Conservation (phyloP, 768 basidiomycete species). For the Phanerochaete sordida region DNA sequence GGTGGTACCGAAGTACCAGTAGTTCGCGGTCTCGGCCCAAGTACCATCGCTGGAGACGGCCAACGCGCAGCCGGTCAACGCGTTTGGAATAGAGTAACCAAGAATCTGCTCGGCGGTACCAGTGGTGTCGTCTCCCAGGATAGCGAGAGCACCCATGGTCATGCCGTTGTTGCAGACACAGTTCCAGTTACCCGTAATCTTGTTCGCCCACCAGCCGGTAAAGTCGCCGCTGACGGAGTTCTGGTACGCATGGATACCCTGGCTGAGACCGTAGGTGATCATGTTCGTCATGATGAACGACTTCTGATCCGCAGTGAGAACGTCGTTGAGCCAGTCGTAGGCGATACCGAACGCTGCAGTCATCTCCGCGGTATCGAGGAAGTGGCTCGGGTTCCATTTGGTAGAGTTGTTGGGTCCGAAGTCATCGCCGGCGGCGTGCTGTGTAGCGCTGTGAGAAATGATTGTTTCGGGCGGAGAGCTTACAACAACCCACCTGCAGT, state of each 20-base stretch:
- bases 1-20: constrained; percentile 94
- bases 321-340: constrained; percentile 94
- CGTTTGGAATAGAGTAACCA: constrained; percentile 65
- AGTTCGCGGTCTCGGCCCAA: constrained; percentile 93
- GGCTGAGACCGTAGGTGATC: constrained; percentile 71
- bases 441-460: constrained; percentile 61
- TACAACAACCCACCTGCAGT: constrained; percentile 59
- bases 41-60: constrained; percentile 72
- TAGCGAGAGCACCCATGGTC: constrained; percentile 86
- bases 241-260: constrained; percentile 39
- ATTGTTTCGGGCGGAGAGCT: too few species aligned
- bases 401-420: constrained; percentile 64
- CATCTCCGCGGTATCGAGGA: constrained; percentile 91
- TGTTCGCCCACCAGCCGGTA: constrained; percentile 76
- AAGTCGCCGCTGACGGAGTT: constrained; percentile 23
- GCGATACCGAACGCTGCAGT: constrained; percentile 86
- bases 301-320: constrained; percentile 75
- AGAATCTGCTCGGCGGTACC: constrained; percentile 69
- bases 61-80: constrained; percentile 69
- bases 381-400: constrained; percentile 87
- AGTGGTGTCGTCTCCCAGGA: constrained; percentile 78
- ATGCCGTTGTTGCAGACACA: constrained; percentile 93
- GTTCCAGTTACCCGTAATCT: constrained; percentile 91
- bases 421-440: constrained; percentile 41
- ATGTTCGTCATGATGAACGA: constrained; percentile 64